phyloP scores from a whole-genome alignment of 148 eudicot genomes.

The Fagopyrum homotropicum region DNA sequence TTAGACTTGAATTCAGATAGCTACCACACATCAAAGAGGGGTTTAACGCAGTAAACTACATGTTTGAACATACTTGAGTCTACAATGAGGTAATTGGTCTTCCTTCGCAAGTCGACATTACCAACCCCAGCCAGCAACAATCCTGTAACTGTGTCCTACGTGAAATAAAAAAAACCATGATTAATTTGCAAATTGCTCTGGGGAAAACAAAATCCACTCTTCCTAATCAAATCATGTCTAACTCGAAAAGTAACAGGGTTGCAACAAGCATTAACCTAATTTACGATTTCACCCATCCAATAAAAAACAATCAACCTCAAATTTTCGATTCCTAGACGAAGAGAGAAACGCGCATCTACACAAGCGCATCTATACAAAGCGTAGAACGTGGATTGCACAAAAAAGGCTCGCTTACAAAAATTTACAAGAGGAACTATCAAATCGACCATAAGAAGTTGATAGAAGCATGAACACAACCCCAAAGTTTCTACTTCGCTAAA shows the following conservation, averaged over 20 bases:
- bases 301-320: background rate
- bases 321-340: background rate
- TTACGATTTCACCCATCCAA: background rate
- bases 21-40: background rate
- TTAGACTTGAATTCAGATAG: background rate
- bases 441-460: background rate
- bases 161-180: constrained; percentile 13
- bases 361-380: background rate
- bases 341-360: background rate
- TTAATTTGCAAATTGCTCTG: background rate
- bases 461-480: background rate
- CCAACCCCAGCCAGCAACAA: constrained; percentile 94
- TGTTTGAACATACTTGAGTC: constrained; percentile 65
- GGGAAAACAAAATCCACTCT: background rate
- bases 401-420: background rate
- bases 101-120: constrained; percentile 90
- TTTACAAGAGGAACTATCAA: background rate
- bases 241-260: background rate
- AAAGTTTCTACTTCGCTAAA: background rate
- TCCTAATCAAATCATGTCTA: background rate
- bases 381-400: background rate
- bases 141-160: constrained; percentile 93
- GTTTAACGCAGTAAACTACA: background rate
- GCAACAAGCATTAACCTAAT: background rate
- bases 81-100: constrained; percentile 93